Percentiles rank a stretch among this genome's conserved stretches.
Evolutionary conservation across 768 basidiomycete genomes (phyloP).

Genomic region (Phlebiopsis gigantea): DNA sequence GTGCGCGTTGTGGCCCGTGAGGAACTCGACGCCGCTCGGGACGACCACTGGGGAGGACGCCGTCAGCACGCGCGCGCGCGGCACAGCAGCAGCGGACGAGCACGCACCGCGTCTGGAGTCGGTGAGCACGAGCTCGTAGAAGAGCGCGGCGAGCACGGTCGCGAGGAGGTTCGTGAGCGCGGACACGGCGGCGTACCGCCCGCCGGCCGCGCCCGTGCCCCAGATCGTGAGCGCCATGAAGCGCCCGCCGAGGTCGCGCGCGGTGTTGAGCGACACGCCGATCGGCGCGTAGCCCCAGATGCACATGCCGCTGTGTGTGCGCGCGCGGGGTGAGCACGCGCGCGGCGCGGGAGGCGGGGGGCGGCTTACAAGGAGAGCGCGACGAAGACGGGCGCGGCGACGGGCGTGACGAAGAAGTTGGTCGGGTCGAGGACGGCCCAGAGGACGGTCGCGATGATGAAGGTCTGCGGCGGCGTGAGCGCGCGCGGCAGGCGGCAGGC

Average conservation of each 20-base stretch:
- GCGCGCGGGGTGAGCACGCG: not conserved
- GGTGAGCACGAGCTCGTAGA: conserved; percentile 53
- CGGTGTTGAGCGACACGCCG: conserved; percentile 55
- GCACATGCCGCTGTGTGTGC: conserved; percentile 36
- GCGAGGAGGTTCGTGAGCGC: conserved; percentile 65
- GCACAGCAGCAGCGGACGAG: not conserved
- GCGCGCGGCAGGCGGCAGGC: not conserved
- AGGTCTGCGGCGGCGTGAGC: conserved; percentile 28
- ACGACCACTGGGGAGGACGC: conserved; percentile 14
- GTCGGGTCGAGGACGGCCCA: conserved; percentile 56
- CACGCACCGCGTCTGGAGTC: conserved; percentile 55
- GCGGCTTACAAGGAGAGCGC: conserved; percentile 50
- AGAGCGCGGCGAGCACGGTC: conserved; percentile 43
- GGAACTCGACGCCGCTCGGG: conserved; percentile 13
- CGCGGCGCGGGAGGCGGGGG: not conserved
- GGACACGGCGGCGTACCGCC: conserved; percentile 53
- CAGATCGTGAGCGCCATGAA: conserved; percentile 57
- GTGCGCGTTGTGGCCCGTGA: conserved; percentile 19
- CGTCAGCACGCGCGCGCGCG: not conserved
- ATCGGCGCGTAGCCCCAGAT: conserved; percentile 59
- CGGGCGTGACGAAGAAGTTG: conserved; percentile 50
- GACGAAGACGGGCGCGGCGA: conserved; percentile 44
- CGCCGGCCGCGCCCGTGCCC: conserved; percentile 48
- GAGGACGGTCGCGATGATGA: conserved; percentile 45
- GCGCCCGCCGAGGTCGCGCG: conserved; percentile 63